These are phyloP conservation scores for Elsinoe ampelina DNA, from an alignment of 2,329 filamentous ascomycete genomes.

Conservation along the genomic window DNA sequence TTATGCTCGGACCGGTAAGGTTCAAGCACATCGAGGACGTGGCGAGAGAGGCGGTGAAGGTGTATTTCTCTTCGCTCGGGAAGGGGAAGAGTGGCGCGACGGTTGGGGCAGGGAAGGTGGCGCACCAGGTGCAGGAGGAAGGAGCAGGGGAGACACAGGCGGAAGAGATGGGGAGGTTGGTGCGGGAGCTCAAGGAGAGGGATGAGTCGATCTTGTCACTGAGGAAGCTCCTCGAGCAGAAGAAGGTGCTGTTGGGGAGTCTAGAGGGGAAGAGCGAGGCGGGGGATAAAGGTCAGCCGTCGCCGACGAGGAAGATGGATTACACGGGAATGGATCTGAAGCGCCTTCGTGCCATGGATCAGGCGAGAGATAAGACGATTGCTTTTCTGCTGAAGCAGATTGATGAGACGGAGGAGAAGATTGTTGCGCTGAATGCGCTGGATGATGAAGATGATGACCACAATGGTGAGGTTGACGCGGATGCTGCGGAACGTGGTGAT, in stretches of 20 bases:
- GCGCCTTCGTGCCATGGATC: slow-evolving; percentile 35
- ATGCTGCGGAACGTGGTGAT: too few relatives aligned
- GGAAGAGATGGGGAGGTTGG: slow-evolving; percentile 25
- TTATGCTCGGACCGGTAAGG: slow-evolving; percentile 43
- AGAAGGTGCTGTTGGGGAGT: slow-evolving; percentile 31
- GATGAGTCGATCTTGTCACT: slow-evolving; percentile 41
- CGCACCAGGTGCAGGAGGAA: slow-evolving; percentile 27
- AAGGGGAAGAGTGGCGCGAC: slow-evolving; percentile 25
- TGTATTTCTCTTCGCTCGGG: slow-evolving; percentile 28
- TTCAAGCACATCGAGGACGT: slow-evolving; percentile 45
- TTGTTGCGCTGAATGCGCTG: background rate
- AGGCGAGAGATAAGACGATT: slow-evolving; percentile 45
- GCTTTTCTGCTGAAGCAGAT: slow-evolving; percentile 44
- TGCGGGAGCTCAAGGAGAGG: slow-evolving; percentile 35
- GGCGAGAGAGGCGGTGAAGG: slow-evolving; percentile 40
- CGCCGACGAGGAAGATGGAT: slow-evolving; percentile 25
- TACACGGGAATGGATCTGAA: slow-evolving; percentile 36
- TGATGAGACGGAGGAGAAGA: slow-evolving; percentile 39
- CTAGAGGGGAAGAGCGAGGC: slow-evolving; percentile 16
- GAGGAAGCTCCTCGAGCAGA: slow-evolving; percentile 36
- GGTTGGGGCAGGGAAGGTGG: slow-evolving; percentile 21
- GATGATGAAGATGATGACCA: slow-evolving; percentile 5
- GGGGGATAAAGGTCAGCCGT: slow-evolving; percentile 16
- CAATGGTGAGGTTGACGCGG: background rate
- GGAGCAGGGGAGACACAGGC: slow-evolving; percentile 31